phyloP scores from a whole-genome alignment of 2,329 filamentous ascomycete genomes.

The Alternaria arborescens region DNA sequence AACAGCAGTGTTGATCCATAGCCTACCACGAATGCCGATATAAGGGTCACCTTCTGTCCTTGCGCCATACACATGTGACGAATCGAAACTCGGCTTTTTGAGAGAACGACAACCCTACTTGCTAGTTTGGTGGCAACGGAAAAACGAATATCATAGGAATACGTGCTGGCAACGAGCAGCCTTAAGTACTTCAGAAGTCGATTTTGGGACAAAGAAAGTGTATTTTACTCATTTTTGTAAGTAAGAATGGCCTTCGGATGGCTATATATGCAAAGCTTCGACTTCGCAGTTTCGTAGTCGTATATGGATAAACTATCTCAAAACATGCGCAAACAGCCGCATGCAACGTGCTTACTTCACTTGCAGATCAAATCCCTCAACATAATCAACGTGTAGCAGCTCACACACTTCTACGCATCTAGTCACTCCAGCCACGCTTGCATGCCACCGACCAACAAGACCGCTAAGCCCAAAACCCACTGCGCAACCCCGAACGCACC shows the following conservation, averaged over 20 bases:
- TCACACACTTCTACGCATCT: background rate
- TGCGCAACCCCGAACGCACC: slow-evolving; percentile 53
- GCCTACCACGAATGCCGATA: background rate
- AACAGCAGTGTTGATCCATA: background rate
- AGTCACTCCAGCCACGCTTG: slow-evolving; percentile 44
- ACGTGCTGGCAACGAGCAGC: background rate
- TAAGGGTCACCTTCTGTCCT: background rate
- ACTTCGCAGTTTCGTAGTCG: background rate
- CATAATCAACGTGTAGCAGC: background rate
- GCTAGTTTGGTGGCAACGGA: background rate
- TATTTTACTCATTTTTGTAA: background rate
- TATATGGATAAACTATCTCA: background rate
- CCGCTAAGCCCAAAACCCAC: slow-evolving; percentile 48
- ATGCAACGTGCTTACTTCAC: background rate
- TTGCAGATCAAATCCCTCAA: background rate
- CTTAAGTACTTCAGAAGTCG: background rate
- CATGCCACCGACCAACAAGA: slow-evolving; percentile 42
- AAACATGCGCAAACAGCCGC: slow-evolving; percentile 5
- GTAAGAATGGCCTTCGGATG: background rate
- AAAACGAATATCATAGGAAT: background rate
- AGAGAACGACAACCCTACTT: background rate
- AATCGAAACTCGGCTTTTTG: background rate
- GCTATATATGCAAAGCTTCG: background rate
- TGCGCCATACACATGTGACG: background rate
- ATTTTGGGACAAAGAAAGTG: background rate